These are phyloP conservation scores for Cytospora piceicola DNA, from an alignment of 2,329 filamentous ascomycete genomes.

Conservation along the genomic window DNA sequence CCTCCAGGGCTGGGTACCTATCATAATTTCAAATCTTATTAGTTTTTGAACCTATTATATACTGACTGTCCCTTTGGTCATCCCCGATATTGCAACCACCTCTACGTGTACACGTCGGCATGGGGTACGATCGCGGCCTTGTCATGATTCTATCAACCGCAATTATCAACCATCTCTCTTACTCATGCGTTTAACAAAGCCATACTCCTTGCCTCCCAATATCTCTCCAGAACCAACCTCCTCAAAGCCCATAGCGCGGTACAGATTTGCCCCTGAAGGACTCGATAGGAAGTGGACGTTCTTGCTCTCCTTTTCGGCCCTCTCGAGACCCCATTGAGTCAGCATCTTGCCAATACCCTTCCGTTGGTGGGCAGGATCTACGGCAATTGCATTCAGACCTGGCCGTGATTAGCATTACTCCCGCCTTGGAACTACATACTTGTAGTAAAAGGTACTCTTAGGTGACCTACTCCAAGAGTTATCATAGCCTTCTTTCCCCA, in stretches of 20 bases:
- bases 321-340: conserved; percentile 19
- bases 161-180: not conserved
- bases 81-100: too few relatives aligned
- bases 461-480: conserved; percentile 22
- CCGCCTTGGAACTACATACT: not conserved
- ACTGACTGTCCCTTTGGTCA: too few relatives aligned
- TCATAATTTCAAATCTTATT: too few relatives aligned
- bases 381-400: conserved; percentile 20
- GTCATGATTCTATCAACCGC: not conserved
- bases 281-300: conserved; percentile 22
- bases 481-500: conserved; percentile 17
- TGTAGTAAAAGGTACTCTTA: not conserved
- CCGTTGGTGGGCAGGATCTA: conserved; percentile 25
- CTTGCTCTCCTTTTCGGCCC: conserved; percentile 19
- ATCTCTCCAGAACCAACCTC: conserved; percentile 20
- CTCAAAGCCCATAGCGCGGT: conserved; percentile 18
- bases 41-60: too few relatives aligned
- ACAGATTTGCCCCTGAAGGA: conserved; percentile 12
- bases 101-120: too few relatives aligned
- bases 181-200: conserved; percentile 17
- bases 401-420: not conserved
- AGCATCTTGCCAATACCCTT: conserved; percentile 21
- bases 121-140: not conserved
- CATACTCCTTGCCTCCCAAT: conserved; percentile 19
- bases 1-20: too few relatives aligned